These are phyloP conservation scores for Aspergillus hortae DNA, from an alignment of 2,329 filamentous ascomycete genomes.

Conservation along the genomic window DNA sequence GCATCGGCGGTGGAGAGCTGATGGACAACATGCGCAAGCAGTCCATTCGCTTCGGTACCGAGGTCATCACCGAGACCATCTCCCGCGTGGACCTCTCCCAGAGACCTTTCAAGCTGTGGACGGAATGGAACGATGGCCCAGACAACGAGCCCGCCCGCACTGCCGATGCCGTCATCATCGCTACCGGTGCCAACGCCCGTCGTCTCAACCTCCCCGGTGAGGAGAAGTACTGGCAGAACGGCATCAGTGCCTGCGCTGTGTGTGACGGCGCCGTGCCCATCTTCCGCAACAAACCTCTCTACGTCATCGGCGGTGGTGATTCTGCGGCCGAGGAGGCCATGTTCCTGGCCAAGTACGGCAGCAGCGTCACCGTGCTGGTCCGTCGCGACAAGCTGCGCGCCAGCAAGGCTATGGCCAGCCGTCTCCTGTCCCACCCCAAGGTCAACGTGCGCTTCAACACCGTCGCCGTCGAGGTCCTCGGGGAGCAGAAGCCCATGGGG, in stretches of 20 bases:
- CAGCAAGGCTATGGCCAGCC: constrained; percentile 85
- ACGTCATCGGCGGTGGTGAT: constrained; percentile 95
- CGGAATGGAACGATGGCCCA: constrained; percentile 74
- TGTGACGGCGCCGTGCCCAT: constrained; percentile 97
- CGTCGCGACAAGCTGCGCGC: constrained; percentile 82
- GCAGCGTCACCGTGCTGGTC: constrained; percentile 90
- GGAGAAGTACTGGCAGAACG: constrained; percentile 95
- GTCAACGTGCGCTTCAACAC: constrained; percentile 85
- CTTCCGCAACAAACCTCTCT: constrained; percentile 92
- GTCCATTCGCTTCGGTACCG: constrained; percentile 86
- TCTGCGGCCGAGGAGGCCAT: constrained; percentile 96
- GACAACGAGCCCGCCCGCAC: constrained; percentile 72
- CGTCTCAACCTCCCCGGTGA: constrained; percentile 81
- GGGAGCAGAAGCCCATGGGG: constrained; percentile 68
- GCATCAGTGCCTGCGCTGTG: constrained; percentile 92
- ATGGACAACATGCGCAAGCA: constrained; percentile 97
- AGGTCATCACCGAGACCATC: constrained; percentile 91
- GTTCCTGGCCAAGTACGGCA: constrained; percentile 96
- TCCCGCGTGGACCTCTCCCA: constrained; percentile 77
- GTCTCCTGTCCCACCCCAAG: constrained; percentile 79
- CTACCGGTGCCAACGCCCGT: constrained; percentile 88
- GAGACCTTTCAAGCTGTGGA: constrained; percentile 89
- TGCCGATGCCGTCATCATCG: constrained; percentile 87
- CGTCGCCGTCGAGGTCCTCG: constrained; percentile 76
- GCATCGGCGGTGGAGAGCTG: constrained; percentile 79